Base-by-base conservation (phyloP, 1,139 yeast species). In the Saccharomyces pastorianus region DNA sequence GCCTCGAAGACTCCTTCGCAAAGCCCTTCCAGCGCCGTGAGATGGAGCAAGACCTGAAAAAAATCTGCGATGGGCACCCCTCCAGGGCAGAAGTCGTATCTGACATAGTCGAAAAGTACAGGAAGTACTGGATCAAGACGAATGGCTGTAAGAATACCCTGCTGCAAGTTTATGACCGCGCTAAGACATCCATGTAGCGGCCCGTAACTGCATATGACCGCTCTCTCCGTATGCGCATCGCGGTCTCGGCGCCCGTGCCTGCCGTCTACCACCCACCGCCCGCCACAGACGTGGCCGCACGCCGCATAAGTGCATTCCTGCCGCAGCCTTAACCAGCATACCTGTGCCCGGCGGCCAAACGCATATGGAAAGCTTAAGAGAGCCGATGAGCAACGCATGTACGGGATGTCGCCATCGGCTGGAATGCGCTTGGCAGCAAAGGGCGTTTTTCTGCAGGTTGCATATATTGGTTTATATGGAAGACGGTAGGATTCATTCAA, bases 21-120 rank as follows among this genome's bases (percentile, higher is more conserved):
- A 93, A 93, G 63, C 99, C 99, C 2, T 88, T 88, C 63, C 72
- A 93, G 58, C 75, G 99, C 54, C 84, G 86, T 57, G 82, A 82
- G 49, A 76, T 93, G 67, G 99, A 95, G 64, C 72, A 69, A 14
- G 79, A 82, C 52, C 75, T 95, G 64, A 80, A 76, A 56, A 77
- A 77, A 48, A 88, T 93, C 7, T 86, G 90, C 49, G 76, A 78
- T 0, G 98, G 98, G 0, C 62, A 67, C 3, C 72, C 74, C 49
- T 69, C 80, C 1, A 82, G 80, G 62, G 73, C 73, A 2, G 77
- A 73, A 6, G 95, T 90, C 0, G 67, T 85, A 8, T 69, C 71
- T 4, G 82, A 81, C 57, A 79, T 86, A 48, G 70, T 86, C 9
- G 72, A 71, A 26, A 73, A 84, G 63, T 93, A 89, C 66, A 76